phyloP scores from a whole-genome alignment of 768 basidiomycete genomes.

The Tremella mesenterica region DNA sequence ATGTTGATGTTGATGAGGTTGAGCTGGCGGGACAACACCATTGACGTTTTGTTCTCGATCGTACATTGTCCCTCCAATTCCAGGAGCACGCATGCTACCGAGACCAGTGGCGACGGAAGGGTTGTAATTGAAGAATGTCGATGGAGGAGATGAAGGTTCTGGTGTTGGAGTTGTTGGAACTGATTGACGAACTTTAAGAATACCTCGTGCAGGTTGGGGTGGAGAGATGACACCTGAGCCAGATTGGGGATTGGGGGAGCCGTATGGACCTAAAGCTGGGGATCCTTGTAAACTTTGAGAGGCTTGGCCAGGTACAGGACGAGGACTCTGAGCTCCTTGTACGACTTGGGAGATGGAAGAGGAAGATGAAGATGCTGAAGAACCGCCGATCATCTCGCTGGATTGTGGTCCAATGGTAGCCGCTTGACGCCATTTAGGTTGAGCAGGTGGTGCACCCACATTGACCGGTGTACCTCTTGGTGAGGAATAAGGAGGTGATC shows the following conservation, averaged over 20 bases:
- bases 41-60: too few relatives aligned
- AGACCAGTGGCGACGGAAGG: constrained; percentile 44
- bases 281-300: neutral
- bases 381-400: neutral
- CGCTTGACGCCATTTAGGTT: constrained; percentile 29
- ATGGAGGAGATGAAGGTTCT: constrained; percentile 26
- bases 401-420: neutral
- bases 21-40: too few relatives aligned
- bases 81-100: constrained; percentile 41
- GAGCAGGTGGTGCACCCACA: constrained; percentile 27
- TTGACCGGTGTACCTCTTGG: constrained; percentile 9
- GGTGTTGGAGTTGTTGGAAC: constrained; percentile 13
- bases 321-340: too few relatives aligned
- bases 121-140: constrained; percentile 43
- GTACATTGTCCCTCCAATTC: constrained; percentile 6
- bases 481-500: constrained; percentile 5
- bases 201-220: constrained; percentile 33
- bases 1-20: too few relatives aligned
- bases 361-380: neutral
- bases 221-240: neutral
- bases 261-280: too few relatives aligned
- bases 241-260: too few relatives aligned
- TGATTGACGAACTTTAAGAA: constrained; percentile 42
- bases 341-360: too few relatives aligned
- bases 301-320: too few relatives aligned